Conservation (phyloP, 257 asterid species). For the Anisodus acutangulus region DNA sequence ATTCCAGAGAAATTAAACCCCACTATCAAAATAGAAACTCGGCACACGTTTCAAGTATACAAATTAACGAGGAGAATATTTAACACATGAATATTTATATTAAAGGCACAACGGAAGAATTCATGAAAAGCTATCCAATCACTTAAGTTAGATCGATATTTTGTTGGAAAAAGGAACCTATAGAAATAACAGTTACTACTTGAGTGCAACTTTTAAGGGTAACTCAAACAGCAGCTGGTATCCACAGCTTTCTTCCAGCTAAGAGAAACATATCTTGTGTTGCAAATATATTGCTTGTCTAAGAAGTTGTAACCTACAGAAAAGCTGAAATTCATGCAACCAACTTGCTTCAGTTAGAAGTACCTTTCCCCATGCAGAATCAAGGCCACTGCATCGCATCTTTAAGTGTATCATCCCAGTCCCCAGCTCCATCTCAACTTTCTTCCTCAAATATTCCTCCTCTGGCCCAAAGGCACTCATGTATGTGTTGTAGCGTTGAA, state of each 20-base stretch:
- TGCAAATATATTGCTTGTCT: slow-evolving; percentile 5
- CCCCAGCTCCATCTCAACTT: slow-evolving; percentile 91
- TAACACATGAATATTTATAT: background rate
- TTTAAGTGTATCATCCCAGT: slow-evolving; percentile 88
- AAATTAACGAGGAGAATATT: no score
- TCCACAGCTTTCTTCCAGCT: background rate
- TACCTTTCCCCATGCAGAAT: slow-evolving; percentile 98
- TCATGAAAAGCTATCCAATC: slow-evolving; percentile 14
- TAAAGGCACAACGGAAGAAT: background rate
- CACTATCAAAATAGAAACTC: background rate
- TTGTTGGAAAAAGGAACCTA: background rate
- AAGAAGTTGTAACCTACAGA: background rate
- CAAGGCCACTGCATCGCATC: slow-evolving; percentile 96
- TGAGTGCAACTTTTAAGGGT: background rate
- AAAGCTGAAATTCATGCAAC: slow-evolving; percentile 11
- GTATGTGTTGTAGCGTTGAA: slow-evolving; percentile 68
- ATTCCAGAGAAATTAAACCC: background rate
- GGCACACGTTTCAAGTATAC: background rate
- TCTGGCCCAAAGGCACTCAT: slow-evolving; percentile 85
- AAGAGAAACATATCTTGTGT: background rate
- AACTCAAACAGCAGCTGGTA: background rate
- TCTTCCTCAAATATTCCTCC: slow-evolving; percentile 88
- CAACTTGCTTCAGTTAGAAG: slow-evolving; percentile 18
- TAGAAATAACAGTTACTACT: background rate
- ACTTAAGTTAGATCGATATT: background rate